These are phyloP conservation scores for Penicillium corylophilum DNA, from an alignment of 2,329 filamentous ascomycete species.

Conservation along the genomic window DNA sequence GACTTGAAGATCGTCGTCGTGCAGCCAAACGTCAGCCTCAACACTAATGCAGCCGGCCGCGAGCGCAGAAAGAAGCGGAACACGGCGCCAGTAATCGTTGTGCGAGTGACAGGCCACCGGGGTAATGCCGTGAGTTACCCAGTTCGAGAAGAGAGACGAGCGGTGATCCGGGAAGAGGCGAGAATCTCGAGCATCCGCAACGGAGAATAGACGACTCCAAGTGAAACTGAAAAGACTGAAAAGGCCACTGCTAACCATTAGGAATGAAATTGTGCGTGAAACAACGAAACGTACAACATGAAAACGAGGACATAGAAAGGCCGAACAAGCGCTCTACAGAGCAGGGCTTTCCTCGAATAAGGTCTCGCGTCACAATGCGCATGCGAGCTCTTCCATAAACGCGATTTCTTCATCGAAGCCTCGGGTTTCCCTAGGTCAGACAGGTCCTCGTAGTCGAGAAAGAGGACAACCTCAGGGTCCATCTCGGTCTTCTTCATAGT, in stretches of 20 bases:
- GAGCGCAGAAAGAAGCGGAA: constrained; percentile 64
- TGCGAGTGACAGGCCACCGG: constrained; percentile 65
- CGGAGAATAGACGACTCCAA: constrained; percentile 1
- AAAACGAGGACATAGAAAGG: constrained; percentile 6
- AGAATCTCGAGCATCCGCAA: background rate
- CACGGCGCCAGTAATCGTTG: constrained; percentile 68
- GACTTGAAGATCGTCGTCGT: constrained; percentile 59
- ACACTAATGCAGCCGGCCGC: constrained; percentile 61
- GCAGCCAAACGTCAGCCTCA: constrained; percentile 69
- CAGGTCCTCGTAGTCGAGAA: background rate
- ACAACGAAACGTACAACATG: constrained; percentile 4
- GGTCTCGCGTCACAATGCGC: background rate
- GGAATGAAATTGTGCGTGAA: background rate
- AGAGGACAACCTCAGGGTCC: background rate
- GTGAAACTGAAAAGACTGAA: constrained; percentile 3
- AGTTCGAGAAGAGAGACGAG: constrained; percentile 8
- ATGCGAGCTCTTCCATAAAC: constrained; percentile 10
- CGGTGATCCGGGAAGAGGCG: background rate
- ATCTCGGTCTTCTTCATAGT: background rate
- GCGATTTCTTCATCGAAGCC: background rate
- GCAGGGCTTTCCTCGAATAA: background rate
- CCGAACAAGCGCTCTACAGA: constrained; percentile 1
- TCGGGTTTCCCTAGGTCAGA: background rate
- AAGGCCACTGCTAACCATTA: constrained; percentile 1
- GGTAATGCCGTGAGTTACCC: constrained; percentile 38